Percentiles rank a stretch among this genome's conserved stretches.
phyloP scores from a whole-genome alignment of 352 stramenopile genomes.

The Globisporangium alternatum region DNA sequence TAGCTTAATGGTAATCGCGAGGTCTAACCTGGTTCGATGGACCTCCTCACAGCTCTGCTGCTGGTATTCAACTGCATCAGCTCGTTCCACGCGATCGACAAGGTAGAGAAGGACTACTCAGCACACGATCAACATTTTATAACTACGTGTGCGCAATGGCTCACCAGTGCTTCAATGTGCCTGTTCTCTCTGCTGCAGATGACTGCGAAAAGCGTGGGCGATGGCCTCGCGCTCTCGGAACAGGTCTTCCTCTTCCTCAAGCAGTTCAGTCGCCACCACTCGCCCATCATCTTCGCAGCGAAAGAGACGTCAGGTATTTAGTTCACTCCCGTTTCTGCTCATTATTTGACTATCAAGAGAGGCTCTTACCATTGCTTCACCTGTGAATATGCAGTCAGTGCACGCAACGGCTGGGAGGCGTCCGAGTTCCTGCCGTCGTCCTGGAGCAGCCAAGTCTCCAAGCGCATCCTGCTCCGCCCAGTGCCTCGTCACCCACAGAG shows the following conservation, averaged over 20 bases:
- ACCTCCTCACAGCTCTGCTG: slow-evolving; percentile 34
- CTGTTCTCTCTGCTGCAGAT: slow-evolving; percentile 28
- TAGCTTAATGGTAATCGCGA: not conserved
- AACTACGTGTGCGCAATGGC: not conserved
- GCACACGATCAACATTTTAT: not conserved
- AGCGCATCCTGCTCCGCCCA: slow-evolving; percentile 50
- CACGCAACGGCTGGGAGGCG: slow-evolving; percentile 38
- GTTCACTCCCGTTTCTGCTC: not conserved
- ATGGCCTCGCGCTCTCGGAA: slow-evolving; percentile 49
- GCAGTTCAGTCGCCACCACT: slow-evolving; percentile 68
- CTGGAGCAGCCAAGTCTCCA: slow-evolving; percentile 63
- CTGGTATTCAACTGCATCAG: slow-evolving; percentile 60
- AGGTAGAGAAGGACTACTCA: slow-evolving; percentile 22
- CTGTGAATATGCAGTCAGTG: not conserved
- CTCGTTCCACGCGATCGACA: slow-evolving; percentile 70
- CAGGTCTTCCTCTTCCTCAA: slow-evolving; percentile 66
- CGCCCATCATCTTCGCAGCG: slow-evolving; percentile 57
- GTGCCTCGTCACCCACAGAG: not conserved
- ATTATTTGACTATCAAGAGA: not conserved
- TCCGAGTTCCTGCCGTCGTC: slow-evolving; percentile 57
- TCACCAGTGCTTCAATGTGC: not conserved
- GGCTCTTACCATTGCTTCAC: not conserved
- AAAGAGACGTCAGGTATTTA: slow-evolving; percentile 45
- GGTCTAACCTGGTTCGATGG: not conserved
- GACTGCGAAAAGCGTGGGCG: slow-evolving; percentile 47